A percentile compares a stretch with the other conserved stretches of the same genome.
Conservation (phyloP, 257 asterid species). For the Ocimum tenuiflorum region DNA sequence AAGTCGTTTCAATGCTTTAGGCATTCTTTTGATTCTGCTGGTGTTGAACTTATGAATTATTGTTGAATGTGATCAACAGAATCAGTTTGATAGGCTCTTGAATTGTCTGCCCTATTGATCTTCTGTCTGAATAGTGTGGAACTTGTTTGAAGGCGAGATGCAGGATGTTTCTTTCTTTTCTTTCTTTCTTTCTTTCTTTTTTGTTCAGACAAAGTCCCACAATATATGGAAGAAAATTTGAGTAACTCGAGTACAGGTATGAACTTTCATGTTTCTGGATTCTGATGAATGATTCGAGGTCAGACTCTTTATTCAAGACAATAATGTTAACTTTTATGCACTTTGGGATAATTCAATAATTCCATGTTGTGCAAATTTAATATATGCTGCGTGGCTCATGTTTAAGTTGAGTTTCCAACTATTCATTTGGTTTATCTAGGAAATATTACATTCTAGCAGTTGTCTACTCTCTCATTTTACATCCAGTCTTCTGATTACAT, state of each 20-base stretch:
- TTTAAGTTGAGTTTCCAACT: neutral
- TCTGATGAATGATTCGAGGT: neutral
- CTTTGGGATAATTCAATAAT: conserved; percentile 15
- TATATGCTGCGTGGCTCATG: neutral
- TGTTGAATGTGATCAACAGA: neutral
- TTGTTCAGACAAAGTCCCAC: neutral
- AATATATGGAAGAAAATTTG: neutral
- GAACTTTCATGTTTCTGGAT: conserved; percentile 13
- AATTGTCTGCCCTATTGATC: conserved; percentile 13
- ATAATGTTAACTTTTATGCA: neutral
- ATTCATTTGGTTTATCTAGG: neutral
- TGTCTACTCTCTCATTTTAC: neutral
- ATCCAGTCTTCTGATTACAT: neutral
- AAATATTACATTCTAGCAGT: neutral
- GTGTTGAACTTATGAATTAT: conserved; percentile 5
- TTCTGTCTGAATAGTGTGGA: conserved; percentile 9
- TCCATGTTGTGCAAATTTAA: too few relatives aligned
- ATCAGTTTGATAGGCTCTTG: conserved; percentile 19
- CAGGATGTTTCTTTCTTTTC: too few relatives aligned
- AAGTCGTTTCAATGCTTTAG: conserved; percentile 11
- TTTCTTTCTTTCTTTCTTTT: too few relatives aligned
- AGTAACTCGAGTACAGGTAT: neutral
- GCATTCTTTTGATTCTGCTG: conserved; percentile 11
- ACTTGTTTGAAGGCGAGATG: conserved; percentile 10
- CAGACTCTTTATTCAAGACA: conserved; percentile 8